Evolutionary conservation across 441 rosid species (phyloP).

Genomic region (Flueggea neowawraea): DNA sequence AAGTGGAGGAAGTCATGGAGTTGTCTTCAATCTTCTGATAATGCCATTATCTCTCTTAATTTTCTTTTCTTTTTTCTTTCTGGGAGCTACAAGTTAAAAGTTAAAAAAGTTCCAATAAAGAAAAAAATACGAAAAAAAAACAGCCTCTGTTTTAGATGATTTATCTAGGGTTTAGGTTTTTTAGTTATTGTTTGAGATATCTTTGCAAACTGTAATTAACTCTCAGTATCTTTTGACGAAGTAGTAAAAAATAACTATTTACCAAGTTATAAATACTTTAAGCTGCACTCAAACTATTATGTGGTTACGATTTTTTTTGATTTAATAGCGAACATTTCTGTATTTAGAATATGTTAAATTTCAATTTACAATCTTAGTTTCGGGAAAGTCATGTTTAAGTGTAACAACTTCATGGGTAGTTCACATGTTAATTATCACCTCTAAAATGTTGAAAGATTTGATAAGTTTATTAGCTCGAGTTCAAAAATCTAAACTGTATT

Average conservation of each 20-base stretch:
- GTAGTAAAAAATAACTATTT: neutral
- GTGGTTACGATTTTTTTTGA: too few species aligned
- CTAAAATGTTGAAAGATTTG: too few species aligned
- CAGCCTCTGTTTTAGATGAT: neutral
- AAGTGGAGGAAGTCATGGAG: conserved; percentile 73
- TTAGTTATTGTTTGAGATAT: conserved; percentile 29
- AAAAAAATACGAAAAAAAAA: neutral
- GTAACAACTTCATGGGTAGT: too few species aligned
- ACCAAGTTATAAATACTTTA: neutral
- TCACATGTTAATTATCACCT: too few species aligned
- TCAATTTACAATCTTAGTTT: too few species aligned
- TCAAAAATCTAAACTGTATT: too few species aligned
- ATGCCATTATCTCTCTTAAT: neutral
- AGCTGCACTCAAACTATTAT: neutral
- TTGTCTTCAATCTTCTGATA: conserved; percentile 61
- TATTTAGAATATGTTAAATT: too few species aligned
- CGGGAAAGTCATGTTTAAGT: too few species aligned
- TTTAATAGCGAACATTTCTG: too few species aligned
- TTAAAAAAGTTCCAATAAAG: neutral
- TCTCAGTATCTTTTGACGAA: neutral
- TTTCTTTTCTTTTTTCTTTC: neutral
- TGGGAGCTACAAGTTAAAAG: conserved; percentile 9
- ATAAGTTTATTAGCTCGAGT: too few species aligned
- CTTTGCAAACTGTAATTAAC: conserved; percentile 31
- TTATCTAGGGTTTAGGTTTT: conserved; percentile 5